Evolutionary conservation across 306 rosid species (phyloP), one percentile per base, ranked within the genome.

Genomic region (Trifolium repens): DNA sequence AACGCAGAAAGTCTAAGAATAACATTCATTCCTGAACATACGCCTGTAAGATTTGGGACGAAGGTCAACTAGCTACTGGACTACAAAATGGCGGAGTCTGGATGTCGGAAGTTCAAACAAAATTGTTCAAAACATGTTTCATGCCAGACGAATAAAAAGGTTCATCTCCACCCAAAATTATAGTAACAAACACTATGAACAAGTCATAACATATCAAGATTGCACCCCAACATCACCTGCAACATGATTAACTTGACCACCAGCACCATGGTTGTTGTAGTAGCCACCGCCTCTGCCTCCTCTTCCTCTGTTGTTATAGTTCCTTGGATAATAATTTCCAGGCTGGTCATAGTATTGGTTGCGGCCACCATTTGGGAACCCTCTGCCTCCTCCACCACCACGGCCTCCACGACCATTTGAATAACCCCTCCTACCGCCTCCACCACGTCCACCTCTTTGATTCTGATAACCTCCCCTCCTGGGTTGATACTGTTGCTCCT

Each of bases 381-480:
- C 73, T 17, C 91, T 82, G n/a, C 90, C 75, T 53, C 52, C 91
- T 79, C 91, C 80, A 4, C 90, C 87, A 43, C 90, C 85, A 5
- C 98, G 89, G 34, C 94, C 87, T 53, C 96, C 97, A 58, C 96
- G 99, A 1, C 92, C 96, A 61, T 87, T 94, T 30, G 90, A 57
- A 71, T 84, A 88, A 67, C 93, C 98, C 72, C 98, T 84, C 14
- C 97, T 88, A 54, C 92, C 93, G 66, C 93, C 98, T 10, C 87
- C 90, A 2, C 94, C 92, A 9, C 96, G 93, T 7, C 92, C 93
- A n/a, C 97, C 97, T 84, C 96, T 89, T 78, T 84, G 99, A 86
- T 86, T 91, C 80, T 75, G 91, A 72, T 89, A 89, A 60, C 82
- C 78, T 73, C 82, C 78, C 73, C 96, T 87, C 71, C 98, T 79